Evolutionary conservation across 2,329 filamentous ascomycete genomes (phyloP), one percentile per base, ranked within the genome.

Genomic region (Stromatinia cepivora): DNA sequence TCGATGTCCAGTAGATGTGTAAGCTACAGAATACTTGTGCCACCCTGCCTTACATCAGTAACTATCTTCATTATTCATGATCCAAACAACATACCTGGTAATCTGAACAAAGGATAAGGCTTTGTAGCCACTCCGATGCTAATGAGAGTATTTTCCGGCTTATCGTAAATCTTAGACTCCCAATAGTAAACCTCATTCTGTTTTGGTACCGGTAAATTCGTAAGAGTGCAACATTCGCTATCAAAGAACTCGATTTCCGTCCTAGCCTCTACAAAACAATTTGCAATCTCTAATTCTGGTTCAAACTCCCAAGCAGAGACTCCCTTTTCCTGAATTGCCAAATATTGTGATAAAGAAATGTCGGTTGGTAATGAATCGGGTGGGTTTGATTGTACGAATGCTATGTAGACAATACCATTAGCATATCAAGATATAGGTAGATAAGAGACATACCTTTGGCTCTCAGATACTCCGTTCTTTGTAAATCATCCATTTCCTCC

Each of bases 281-380:
- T 98, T 74, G 95, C 95, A 75, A 98, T 97, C 81, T 99, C 95
- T 48, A 98, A 83, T 80, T 99, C 95, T n/a, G 95, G 95, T 80
- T 98, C 95, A 77, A 99, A 99, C 80, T 99, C 95, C 95, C 95
- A 99, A 9, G 95, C 95, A 7, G 95, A 97, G n/a, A 99, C 94
- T 64, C 95, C 95, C 81, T 99, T 99, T 83, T 99, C 95, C 82
- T 99, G 95, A 74, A 99, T 99, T 54, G 95, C 95, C 70, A 99
- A 86, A 79, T 97, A 98, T 79, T 99, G 95, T 48, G 95, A 98
- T 73, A 99, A 83, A 31, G 95, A 98, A 73, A 99, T 99, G 79
- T 99, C 95, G 74, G 95, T 98, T 77, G 95, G 93, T 70, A 94
- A 83, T 10, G 95, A 98, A 80, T 99, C 95, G 73, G 95, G 93